Base-by-base conservation (phyloP, 2,329 filamentous ascomycete species). In the Diplodia corticola region DNA sequence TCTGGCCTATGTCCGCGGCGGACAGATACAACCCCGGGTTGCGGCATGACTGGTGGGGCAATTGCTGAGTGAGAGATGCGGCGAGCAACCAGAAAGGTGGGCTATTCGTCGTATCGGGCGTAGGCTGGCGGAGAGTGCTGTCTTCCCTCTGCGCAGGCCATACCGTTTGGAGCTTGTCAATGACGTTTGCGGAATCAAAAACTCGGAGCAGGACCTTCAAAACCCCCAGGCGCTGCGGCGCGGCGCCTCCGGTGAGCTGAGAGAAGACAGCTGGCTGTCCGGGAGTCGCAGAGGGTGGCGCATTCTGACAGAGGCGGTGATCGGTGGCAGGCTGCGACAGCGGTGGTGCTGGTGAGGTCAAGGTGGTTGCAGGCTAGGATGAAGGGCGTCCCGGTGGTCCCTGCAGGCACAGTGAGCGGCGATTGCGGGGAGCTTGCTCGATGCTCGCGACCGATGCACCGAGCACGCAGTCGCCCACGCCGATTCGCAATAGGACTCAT, bases 21-120 rank as follows among this genome's bases (percentile, higher is more conserved):
- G 55, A 30, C 55, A 60, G 55, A 13, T 24, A 48, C 37, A 48
- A 17, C 55, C 55, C 55, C 37, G 55, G 55, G 55, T 40, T 26
- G 55, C 46, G 37, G n/a, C 55, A 60, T 60, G 55, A 26, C 46
- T 44, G 55, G 40, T 60, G 55, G 55, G 55, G 55, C 55, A 60
- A 33, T 46, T 60, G 37, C 13, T 60, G 37, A 30, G 24, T 46
- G 40, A 30, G 24, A 60, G 55, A 7, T 48, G 46, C 37, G 37
- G 17, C 40, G 55, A 60, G 55, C 12, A 50, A 48, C 61, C 26
- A 24, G 49, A 44, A 48, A 26, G 50, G 33, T 55, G 50, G 50
- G 24, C 51, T 64, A 55, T 54, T 46, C 54, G 61, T 64, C 49
- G 61, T 50, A 53, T 64, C 28, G 61, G 48, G 49, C 49, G 61